phyloP scores from a whole-genome alignment of 495 filamentous ascomycete species.

The Neurospora discreta region DNA sequence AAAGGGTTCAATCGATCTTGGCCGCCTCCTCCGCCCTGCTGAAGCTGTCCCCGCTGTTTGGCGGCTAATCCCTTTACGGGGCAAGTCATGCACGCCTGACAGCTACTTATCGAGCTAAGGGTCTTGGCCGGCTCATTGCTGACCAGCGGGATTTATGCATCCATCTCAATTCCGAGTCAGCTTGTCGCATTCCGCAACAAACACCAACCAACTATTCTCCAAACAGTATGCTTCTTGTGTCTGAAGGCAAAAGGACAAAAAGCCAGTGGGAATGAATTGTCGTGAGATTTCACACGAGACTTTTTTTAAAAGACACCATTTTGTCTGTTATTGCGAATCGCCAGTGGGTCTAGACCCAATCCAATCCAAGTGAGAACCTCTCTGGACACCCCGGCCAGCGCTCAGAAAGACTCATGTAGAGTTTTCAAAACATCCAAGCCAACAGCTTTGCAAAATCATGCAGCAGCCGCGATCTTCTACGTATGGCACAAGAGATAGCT shows the following conservation, averaged over 20 bases:
- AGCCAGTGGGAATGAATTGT: too few species aligned
- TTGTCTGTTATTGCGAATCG: neutral
- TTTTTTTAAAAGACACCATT: too few species aligned
- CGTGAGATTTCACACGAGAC: too few species aligned
- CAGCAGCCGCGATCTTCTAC: neutral
- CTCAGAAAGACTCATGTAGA: neutral
- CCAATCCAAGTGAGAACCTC: neutral
- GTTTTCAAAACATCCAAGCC: neutral
- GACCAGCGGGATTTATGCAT: neutral
- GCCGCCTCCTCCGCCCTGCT: neutral
- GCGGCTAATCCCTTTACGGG: neutral
- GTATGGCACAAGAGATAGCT: neutral
- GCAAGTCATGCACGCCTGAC: neutral
- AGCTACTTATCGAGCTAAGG: neutral
- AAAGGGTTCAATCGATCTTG: neutral
- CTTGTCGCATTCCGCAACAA: neutral
- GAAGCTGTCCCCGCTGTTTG: neutral
- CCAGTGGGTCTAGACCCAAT: neutral
- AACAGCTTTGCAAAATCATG: neutral
- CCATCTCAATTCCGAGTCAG: neutral
- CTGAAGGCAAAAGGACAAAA: too few species aligned
- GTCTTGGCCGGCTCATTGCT: neutral
- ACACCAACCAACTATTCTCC: neutral
- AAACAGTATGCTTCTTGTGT: too few species aligned
- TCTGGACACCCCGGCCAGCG: neutral